Evolutionary conservation across 106 monocot species (phyloP).

Genomic region (Hemerocallis citrina): DNA sequence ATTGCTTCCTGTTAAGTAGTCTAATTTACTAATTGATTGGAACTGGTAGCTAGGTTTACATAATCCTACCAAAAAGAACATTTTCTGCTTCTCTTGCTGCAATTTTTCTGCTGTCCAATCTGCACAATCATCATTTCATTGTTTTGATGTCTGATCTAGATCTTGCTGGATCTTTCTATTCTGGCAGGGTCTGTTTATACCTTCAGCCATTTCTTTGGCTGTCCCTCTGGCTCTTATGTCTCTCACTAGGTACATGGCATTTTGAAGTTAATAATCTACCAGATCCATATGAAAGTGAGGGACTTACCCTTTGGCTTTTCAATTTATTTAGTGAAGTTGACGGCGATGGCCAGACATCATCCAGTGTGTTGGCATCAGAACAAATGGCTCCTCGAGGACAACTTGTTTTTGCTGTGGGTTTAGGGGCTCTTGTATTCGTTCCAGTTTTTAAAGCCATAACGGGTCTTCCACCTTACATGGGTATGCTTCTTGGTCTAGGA

Average conservation of each 20-base stretch:
- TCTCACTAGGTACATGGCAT: conserved; percentile 65
- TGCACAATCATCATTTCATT: too few relatives aligned
- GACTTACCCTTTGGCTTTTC: neutral
- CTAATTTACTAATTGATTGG: too few relatives aligned
- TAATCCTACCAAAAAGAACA: too few relatives aligned
- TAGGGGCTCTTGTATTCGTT: conserved; percentile 83
- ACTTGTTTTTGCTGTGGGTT: conserved; percentile 85
- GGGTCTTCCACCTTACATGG: conserved; percentile 91
- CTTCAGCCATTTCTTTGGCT: conserved; percentile 77
- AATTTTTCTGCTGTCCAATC: too few relatives aligned
- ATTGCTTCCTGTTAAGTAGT: too few relatives aligned
- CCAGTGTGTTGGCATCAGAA: conserved; percentile 60
- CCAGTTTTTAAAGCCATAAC: conserved; percentile 87
- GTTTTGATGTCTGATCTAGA: conserved; percentile 4
- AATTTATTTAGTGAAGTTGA: conserved; percentile 64
- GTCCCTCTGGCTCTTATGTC: conserved; percentile 96
- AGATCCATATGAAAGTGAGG: neutral
- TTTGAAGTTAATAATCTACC: neutral
- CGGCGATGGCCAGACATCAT: conserved; percentile 38
- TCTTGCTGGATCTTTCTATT: conserved; percentile 2
- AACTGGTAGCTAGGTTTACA: too few relatives aligned
- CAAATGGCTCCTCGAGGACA: conserved; percentile 97
- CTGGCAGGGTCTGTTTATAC: conserved; percentile 71
- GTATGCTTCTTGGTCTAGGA: conserved; percentile 87
- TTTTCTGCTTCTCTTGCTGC: neutral